Conservation (phyloP, 2,329 filamentous ascomycete genomes). For the Cytospora schulzeri region DNA sequence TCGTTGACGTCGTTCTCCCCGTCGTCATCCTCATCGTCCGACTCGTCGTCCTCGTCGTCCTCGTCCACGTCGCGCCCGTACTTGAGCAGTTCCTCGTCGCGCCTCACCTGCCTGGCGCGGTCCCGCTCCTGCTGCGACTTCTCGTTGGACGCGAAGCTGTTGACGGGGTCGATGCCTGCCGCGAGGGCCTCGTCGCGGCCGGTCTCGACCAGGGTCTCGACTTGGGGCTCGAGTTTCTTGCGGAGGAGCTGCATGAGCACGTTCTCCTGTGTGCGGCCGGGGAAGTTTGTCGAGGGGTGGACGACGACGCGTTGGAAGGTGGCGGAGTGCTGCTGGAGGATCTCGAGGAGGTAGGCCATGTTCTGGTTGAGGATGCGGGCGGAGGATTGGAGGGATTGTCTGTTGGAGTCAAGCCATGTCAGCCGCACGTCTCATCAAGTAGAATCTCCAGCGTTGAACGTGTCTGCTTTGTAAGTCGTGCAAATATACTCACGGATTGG, state of each 20-base stretch:
- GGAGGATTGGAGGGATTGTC: conserved; percentile 72
- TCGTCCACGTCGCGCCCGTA: conserved; percentile 40
- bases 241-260: conserved; percentile 72
- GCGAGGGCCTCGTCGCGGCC: conserved; percentile 53
- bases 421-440: not conserved
- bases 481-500: conserved; percentile 58
- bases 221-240: conserved; percentile 79
- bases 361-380: conserved; percentile 72
- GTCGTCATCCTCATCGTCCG: conserved; percentile 36
- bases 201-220: conserved; percentile 72
- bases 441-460: not conserved
- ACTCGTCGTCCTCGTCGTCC: conserved; percentile 35
- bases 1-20: conserved; percentile 42
- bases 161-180: conserved; percentile 35
- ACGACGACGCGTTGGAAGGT: conserved; percentile 71
- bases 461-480: not conserved
- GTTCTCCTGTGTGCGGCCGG: conserved; percentile 66
- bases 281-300: conserved; percentile 76
- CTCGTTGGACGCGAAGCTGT: conserved; percentile 38
- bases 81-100: conserved; percentile 41
- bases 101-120: conserved; percentile 19
- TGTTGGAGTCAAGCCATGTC: conserved; percentile 37
- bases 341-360: conserved; percentile 66
- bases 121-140: conserved; percentile 58
- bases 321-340: conserved; percentile 65